Conservation (phyloP, 345 rosid species). For the Theobroma cacao region DNA sequence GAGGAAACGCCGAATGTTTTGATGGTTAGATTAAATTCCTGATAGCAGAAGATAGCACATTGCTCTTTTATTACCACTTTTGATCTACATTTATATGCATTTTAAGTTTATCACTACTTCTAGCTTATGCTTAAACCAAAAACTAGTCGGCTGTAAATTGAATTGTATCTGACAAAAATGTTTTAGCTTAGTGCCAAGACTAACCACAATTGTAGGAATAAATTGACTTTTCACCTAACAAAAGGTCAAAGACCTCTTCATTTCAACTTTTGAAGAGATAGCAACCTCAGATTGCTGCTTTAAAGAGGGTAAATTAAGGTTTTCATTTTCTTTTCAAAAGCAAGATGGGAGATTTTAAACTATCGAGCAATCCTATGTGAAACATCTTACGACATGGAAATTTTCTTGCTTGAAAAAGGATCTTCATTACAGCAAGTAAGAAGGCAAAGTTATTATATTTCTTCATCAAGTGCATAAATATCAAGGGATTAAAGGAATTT, state of each 20-base stretch:
- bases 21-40: background rate
- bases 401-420: background rate
- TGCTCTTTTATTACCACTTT: background rate
- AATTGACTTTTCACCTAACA: background rate
- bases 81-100: background rate
- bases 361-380: background rate
- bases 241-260: background rate
- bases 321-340: background rate
- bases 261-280: background rate
- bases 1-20: background rate
- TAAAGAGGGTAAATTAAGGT: no score
- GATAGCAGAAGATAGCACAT: no score
- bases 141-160: background rate
- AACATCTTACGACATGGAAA: background rate
- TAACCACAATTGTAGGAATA: background rate
- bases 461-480: background rate
- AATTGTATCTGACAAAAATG: background rate
- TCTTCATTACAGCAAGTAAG: background rate
- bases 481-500: background rate
- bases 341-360: background rate
- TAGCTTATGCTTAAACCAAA: background rate
- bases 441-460: background rate
- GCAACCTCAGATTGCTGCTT: background rate
- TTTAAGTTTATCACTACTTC: background rate
- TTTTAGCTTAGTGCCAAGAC: background rate